These are phyloP conservation scores for Zasmidium cellare DNA, from an alignment of 2,329 filamentous ascomycete species.

Conservation along the genomic window DNA sequence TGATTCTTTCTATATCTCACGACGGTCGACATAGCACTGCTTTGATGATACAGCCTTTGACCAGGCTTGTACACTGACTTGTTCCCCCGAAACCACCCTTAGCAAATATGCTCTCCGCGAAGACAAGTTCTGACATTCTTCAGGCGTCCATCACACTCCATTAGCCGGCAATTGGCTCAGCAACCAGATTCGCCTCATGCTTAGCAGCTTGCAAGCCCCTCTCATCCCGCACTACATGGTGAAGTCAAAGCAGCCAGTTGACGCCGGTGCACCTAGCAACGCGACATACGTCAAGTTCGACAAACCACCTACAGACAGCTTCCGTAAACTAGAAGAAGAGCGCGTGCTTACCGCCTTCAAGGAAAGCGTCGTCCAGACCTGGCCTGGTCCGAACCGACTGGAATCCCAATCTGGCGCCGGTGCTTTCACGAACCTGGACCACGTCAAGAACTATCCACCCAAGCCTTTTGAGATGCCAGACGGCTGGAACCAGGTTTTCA, in stretches of 20 bases:
- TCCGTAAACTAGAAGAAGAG: conserved; percentile 84
- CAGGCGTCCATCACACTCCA: conserved; percentile 76
- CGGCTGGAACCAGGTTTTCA: conserved; percentile 94
- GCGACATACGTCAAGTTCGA: conserved; percentile 71
- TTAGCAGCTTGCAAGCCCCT: conserved; percentile 67
- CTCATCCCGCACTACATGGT: conserved; percentile 85
- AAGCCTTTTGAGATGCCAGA: conserved; percentile 96
- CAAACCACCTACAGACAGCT: conserved; percentile 64
- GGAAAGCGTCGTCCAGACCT: conserved; percentile 92
- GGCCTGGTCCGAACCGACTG: conserved; percentile 76
- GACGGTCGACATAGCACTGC: neutral
- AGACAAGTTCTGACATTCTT: neutral
- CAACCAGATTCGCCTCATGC: conserved; percentile 79
- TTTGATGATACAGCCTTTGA: neutral
- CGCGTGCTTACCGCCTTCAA: conserved; percentile 94
- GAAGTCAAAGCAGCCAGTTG: conserved; percentile 82
- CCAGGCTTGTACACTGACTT: neutral
- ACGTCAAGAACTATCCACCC: conserved; percentile 69
- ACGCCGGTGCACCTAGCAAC: conserved; percentile 78
- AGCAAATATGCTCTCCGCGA: neutral
- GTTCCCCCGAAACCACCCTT: neutral
- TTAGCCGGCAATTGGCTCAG: conserved; percentile 89
- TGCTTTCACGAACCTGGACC: conserved; percentile 67
- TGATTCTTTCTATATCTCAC: neutral
- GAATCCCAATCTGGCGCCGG: conserved; percentile 46